phyloP scores from a whole-genome alignment of 495 filamentous ascomycete genomes.

The Penicillium soppii region DNA sequence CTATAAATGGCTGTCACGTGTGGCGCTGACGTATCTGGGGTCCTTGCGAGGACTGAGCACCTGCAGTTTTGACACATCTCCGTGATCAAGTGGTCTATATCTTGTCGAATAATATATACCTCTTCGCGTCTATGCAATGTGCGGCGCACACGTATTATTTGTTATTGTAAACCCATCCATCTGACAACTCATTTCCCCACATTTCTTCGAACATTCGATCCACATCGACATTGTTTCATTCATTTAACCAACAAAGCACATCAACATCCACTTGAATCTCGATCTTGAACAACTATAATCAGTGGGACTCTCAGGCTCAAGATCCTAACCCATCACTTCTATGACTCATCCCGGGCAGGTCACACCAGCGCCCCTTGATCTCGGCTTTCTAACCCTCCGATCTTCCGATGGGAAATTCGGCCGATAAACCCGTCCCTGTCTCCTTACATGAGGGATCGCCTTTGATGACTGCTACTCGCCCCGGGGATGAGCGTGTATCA shows the following conservation, averaged over 20 bases:
- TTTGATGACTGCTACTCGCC: slow-evolving; percentile 22
- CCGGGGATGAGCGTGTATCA: slow-evolving; percentile 11
- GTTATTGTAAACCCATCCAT: neutral
- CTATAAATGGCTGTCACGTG: slow-evolving; percentile 1
- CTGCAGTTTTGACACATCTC: neutral
- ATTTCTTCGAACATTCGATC: too few species aligned
- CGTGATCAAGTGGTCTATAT: neutral
- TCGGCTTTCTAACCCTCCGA: neutral
- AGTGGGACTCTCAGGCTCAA: too few species aligned
- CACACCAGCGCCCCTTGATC: neutral
- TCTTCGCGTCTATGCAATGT: neutral
- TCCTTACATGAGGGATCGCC: slow-evolving; percentile 39
- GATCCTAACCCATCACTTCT: neutral
- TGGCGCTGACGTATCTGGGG: slow-evolving; percentile 7
- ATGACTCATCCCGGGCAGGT: neutral
- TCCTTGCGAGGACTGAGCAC: too few species aligned
- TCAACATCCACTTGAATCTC: too few species aligned
- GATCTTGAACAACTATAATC: too few species aligned
- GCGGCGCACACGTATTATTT: too few species aligned
- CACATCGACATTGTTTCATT: too few species aligned
- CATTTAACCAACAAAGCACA: too few species aligned
- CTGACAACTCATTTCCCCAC: neutral
- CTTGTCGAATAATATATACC: neutral
- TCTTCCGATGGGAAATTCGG: neutral
- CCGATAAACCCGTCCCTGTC: neutral